Conservation (phyloP, 2,329 filamentous ascomycete species). For the Neofusicoccum ribis region DNA sequence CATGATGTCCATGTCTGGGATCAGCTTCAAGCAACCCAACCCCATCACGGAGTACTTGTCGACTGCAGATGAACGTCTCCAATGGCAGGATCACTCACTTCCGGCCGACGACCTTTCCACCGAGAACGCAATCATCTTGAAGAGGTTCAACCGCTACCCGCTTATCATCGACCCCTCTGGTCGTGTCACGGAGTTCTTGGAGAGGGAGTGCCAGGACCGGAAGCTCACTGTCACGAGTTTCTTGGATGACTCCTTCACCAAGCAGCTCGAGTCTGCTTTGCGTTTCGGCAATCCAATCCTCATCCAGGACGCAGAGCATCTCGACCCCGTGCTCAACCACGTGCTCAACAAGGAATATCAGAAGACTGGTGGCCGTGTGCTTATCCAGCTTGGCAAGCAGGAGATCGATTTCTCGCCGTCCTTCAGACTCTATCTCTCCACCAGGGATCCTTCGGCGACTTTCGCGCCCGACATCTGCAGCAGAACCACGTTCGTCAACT, state of each 20-base stretch:
- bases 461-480: slow-evolving; percentile 98
- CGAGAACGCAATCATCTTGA: slow-evolving; percentile 95
- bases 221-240: slow-evolving; percentile 97
- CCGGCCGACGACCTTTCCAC: slow-evolving; percentile 98
- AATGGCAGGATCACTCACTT: slow-evolving; percentile 91
- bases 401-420: slow-evolving; percentile 98
- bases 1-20: slow-evolving; percentile 88
- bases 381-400: slow-evolving; percentile 97
- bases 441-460: slow-evolving; percentile 89
- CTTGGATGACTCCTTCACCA: slow-evolving; percentile 95
- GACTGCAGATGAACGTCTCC: slow-evolving; percentile 88
- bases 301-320: slow-evolving; percentile 95
- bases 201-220: slow-evolving; percentile 90
- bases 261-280: slow-evolving; percentile 93
- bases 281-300: slow-evolving; percentile 98
- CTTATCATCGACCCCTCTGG: slow-evolving; percentile 98
- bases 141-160: slow-evolving; percentile 97
- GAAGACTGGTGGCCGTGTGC: slow-evolving; percentile 93
- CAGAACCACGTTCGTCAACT: slow-evolving; percentile 98
- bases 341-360: slow-evolving; percentile 99
- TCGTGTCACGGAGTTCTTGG: slow-evolving; percentile 88
- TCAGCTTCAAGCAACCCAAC: slow-evolving; percentile 90
- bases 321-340: slow-evolving; percentile 96
- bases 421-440: slow-evolving; percentile 94
- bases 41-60: slow-evolving; percentile 96